Conservation (phyloP, 192 early-diverging fungal species). For the Coemansia asiatica region DNA sequence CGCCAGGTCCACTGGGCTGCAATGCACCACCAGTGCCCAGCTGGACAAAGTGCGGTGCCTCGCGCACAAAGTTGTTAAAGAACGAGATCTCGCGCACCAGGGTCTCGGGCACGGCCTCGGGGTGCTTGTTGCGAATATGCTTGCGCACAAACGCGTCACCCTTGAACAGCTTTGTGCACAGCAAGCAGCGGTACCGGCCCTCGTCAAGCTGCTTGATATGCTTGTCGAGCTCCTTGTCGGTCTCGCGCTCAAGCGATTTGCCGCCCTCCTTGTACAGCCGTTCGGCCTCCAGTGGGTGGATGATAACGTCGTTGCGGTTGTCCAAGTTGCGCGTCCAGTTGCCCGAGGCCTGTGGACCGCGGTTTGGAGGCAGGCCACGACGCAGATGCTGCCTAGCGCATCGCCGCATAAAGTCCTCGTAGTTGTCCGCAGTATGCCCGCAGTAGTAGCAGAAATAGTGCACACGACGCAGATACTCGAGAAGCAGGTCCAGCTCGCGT, state of each 20-base stretch:
- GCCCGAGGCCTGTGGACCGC: constrained; percentile 42
- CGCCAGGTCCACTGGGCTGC: constrained; percentile 16
- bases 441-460: constrained; percentile 98
- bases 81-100: constrained; percentile 68
- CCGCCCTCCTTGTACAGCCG: constrained; percentile 56
- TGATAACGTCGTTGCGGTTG: constrained; percentile 57
- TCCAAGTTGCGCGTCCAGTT: constrained; percentile 51
- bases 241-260: constrained; percentile 54
- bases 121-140: constrained; percentile 90
- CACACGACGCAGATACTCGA: constrained; percentile 85
- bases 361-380: constrained; percentile 29
- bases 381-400: constrained; percentile 65
- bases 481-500: constrained; percentile 70
- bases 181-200: constrained; percentile 83
- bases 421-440: constrained; percentile 74
- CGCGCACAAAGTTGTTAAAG: constrained; percentile 88
- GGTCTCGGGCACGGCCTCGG: constrained; percentile 60
- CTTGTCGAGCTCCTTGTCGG: constrained; percentile 39
- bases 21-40: constrained; percentile 40
- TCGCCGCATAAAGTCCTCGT: constrained; percentile 83
- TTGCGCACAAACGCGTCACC: constrained; percentile 92
- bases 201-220: constrained; percentile 61
- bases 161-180: constrained; percentile 93
- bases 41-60: constrained; percentile 76
- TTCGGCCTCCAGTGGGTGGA: constrained; percentile 52